Base-by-base conservation (phyloP, 139 green algal species). In the Haematococcus sp. region DNA sequence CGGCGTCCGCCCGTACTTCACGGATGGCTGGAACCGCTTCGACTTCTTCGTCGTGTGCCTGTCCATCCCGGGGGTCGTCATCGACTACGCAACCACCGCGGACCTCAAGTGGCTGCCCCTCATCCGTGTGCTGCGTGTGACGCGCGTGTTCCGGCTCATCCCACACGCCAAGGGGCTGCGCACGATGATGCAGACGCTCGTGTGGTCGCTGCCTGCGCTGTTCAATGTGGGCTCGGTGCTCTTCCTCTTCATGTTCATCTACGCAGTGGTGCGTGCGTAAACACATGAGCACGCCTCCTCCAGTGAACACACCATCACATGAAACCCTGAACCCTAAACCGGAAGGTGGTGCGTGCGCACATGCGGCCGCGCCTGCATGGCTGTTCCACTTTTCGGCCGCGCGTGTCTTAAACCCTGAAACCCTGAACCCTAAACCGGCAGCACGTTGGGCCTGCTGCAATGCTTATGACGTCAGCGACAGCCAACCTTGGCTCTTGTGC, bases 161-260 rank as follows among this genome's bases (percentile, higher is more conserved):
- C 84, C 85, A 4, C 87, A 89, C 61, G 85, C 82, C 28, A 86
- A 85, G 65, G 85, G 83, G 4, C 77, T 94, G 59, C 70, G 77
- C 28, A 87, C 65, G 35, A 77, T 94, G 28, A 83, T 92, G 54
- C 77, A 88, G 63, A 94, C 87, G 40, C 76, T 92, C 19, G 40
- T 89, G 25, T 87, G 76, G 60, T 75, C 69, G 22, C 55, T 75
- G 32, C 69, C 69, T 13, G 87, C 87, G 3, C 80, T 93, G 30
- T 74, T 84, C 59, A 93, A 92, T 74, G 81, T 94, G 2, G 87
- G 79, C 34, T 73, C 58, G 49, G 79, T 93, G 11, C 70, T 92
- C 25, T 83, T 88, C 61, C 79, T 94, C 34, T 88, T 93, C 74
- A 86, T 93, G 59, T 93, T 92, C 71, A 87, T 94, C 40, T 94